Evolutionary conservation across 2,329 filamentous ascomycete genomes (phyloP).

Genomic region (Pseudogymnoascus sp.): DNA sequence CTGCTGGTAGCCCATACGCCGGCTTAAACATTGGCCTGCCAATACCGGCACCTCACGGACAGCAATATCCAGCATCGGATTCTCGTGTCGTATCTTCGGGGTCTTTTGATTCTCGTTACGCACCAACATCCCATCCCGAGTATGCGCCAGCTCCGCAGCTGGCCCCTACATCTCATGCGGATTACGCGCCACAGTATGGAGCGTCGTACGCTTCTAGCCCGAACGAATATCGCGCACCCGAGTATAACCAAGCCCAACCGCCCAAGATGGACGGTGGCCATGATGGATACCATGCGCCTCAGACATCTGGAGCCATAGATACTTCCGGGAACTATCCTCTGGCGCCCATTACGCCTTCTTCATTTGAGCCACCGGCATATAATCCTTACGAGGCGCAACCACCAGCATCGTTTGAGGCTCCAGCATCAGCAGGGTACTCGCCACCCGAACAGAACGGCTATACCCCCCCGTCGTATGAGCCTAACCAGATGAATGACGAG

Average conservation of each 20-base stretch:
- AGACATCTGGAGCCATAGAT: background rate
- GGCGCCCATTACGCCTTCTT: background rate
- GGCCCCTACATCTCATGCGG: background rate
- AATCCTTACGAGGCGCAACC: constrained; percentile 24
- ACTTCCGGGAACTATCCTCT: background rate
- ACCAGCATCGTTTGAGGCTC: constrained; percentile 32
- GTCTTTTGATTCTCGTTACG: background rate
- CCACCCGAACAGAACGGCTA: constrained; percentile 37
- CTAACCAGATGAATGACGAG: constrained; percentile 42
- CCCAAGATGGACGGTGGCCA: background rate
- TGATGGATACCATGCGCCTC: background rate
- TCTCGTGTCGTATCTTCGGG: background rate
- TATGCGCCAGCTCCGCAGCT: background rate
- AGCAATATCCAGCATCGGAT: background rate
- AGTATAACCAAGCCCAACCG: background rate
- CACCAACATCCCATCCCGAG: background rate
- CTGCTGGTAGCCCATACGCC: background rate
- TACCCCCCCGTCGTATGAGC: constrained; percentile 55
- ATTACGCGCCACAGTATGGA: background rate
- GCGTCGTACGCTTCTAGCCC: background rate
- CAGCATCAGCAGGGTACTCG: constrained; percentile 20
- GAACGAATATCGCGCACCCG: background rate
- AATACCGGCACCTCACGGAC: background rate
- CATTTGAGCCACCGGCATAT: constrained; percentile 27
- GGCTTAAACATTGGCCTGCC: background rate